A percentile compares a stretch with the other conserved stretches of the same genome.
Conservation (phyloP, 2,329 filamentous ascomycete genomes). For the Fusarium sp. region DNA sequence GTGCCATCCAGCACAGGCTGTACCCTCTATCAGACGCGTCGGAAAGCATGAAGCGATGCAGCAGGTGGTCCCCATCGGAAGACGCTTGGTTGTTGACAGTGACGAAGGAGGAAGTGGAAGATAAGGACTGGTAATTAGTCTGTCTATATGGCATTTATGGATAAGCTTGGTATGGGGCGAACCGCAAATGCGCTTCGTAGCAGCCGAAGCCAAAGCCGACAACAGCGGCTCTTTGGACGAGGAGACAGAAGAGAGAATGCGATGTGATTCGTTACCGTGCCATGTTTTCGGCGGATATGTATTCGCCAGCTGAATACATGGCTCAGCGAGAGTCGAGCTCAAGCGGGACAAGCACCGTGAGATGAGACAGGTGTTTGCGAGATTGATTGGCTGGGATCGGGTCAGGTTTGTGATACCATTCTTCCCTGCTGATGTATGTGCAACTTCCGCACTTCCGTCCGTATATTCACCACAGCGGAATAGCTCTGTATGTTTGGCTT, state of each 20-base stretch:
- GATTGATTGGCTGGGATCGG: neutral
- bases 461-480: too few relatives aligned
- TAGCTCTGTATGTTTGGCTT: too few relatives aligned
- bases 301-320: too few relatives aligned
- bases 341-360: too few relatives aligned
- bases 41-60: slow-evolving; percentile 2
- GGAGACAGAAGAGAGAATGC: neutral
- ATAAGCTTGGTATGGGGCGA: neutral
- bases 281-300: too few relatives aligned
- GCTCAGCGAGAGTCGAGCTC: too few relatives aligned
- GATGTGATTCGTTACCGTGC: neutral
- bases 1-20: slow-evolving; percentile 1
- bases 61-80: neutral
- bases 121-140: neutral
- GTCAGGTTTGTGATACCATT: slow-evolving; percentile 1
- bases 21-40: neutral
- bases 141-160: too few relatives aligned
- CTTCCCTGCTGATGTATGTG: neutral
- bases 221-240: neutral
- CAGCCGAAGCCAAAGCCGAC: neutral
- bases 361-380: too few relatives aligned
- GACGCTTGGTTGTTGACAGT: neutral
- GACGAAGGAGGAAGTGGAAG: neutral
- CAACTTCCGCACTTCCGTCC: too few relatives aligned
- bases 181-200: too few relatives aligned